These are phyloP conservation scores for Solanum habrochaites DNA, from an alignment of 257 asterid genomes.

Conservation along the genomic window DNA sequence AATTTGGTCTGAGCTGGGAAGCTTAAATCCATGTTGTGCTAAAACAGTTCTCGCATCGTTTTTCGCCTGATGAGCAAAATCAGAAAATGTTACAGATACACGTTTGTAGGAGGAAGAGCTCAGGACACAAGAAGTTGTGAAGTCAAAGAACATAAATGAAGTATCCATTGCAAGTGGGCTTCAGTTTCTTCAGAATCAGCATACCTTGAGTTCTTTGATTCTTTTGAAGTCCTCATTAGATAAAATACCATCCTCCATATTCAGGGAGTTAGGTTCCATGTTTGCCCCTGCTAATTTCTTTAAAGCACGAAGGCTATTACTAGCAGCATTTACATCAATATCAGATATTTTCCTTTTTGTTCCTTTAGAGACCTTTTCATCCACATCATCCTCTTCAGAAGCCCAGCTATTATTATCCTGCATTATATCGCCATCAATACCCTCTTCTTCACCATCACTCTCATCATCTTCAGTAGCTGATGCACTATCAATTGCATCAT, in stretches of 20 bases:
- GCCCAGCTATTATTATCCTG: background rate
- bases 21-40: constrained; percentile 63
- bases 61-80: constrained; percentile 47
- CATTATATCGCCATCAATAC: constrained; percentile 5
- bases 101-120: background rate
- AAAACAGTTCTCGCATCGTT: constrained; percentile 50
- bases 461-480: constrained; percentile 22
- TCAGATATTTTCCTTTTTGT: constrained; percentile 66
- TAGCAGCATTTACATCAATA: constrained; percentile 52
- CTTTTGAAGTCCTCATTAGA: constrained; percentile 89
- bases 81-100: background rate
- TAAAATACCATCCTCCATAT: constrained; percentile 57
- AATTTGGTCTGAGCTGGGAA: constrained; percentile 67
- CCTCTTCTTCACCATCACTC: constrained; percentile 22
- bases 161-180: background rate
- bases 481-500: constrained; percentile 19
- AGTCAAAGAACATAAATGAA: background rate
- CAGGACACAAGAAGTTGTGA: background rate
- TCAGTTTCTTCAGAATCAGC: background rate
- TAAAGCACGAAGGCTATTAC: constrained; percentile 66
- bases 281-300: constrained; percentile 60
- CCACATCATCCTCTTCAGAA: constrained; percentile 9
- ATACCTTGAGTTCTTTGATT: constrained; percentile 79
- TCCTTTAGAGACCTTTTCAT: constrained; percentile 13
- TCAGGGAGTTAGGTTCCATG: constrained; percentile 11